Evolutionary conservation across 2,329 filamentous ascomycete species (phyloP), one percentile per base, ranked within the genome.

Genomic region (Boeremia exigua): DNA sequence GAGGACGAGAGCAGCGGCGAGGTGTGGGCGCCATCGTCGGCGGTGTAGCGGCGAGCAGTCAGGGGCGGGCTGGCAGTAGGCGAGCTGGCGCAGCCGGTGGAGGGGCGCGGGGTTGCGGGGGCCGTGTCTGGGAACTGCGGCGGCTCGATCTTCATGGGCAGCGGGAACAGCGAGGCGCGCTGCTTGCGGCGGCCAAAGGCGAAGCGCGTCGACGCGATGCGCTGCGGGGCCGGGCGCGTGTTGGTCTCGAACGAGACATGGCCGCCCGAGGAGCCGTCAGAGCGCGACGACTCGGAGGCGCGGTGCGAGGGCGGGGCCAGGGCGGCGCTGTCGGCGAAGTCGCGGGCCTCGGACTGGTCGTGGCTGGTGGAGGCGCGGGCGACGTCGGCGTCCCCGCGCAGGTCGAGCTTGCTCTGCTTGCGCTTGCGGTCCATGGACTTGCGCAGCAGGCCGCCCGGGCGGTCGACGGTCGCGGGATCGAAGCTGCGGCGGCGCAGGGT

Each of bases 211-310:
- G 96, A 91, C 25, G 88, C 88, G 29, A 60, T 19, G 84, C 89
- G 32, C 84, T 87, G 67, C 62, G 67, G 93, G 52, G 53, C 71
- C 62, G 72, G 77, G 17, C 65, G 70, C 23, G 72, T 62, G 27
- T 62, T 68, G 45, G 68, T 42, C 28, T 74, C 73, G 40, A 76
- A 75, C 25, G 71, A 72, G 62, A 75, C 62, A 51, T 76, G 73
- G 28, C 71, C 73, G 37, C 83, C 86, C 14, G 88, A 90, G 76
- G 91, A 96, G 39, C 86, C 90, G 74, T 97, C 93, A 27, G 94
- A 97, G 63, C 90, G 86, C 2, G 92, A 96, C 1, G 94, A 97
- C 69, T 97, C 94, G 5, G 91, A 95, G 27, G 89, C 78, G 36
- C 91, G 82, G 60, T 84, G 83, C 28, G 85, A 79, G 10, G 88